Conservation (phyloP, 768 basidiomycete species). For the Candolleomyces efflorescens region DNA sequence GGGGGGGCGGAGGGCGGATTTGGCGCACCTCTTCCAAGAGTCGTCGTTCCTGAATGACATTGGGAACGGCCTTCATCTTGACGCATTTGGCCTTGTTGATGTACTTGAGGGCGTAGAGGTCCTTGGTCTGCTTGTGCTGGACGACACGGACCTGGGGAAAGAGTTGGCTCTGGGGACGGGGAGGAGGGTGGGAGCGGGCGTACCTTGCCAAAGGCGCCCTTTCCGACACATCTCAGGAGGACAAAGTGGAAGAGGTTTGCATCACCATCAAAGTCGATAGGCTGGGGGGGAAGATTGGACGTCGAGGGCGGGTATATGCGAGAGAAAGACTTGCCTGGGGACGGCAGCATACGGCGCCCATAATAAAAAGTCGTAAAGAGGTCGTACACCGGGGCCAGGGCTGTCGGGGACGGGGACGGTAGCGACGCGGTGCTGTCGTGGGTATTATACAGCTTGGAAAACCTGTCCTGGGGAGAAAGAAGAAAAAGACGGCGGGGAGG, state of each 20-base stretch:
- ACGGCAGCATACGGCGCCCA: slow-evolving; percentile 87
- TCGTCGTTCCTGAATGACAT: slow-evolving; percentile 94
- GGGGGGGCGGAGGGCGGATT: slow-evolving; percentile 1
- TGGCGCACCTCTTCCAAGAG: slow-evolving; percentile 84
- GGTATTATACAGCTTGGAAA: too few species aligned
- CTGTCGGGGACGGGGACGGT: neutral
- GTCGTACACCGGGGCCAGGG: slow-evolving; percentile 11
- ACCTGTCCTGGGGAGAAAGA: too few species aligned
- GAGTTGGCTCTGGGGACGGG: slow-evolving; percentile 9
- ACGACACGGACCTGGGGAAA: slow-evolving; percentile 87
- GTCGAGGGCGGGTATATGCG: slow-evolving; percentile 1
- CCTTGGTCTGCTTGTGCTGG: slow-evolving; percentile 97
- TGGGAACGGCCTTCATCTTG: slow-evolving; percentile 97
- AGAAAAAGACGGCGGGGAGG: too few species aligned
- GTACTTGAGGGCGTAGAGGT: slow-evolving; percentile 96
- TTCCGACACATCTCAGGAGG: slow-evolving; percentile 93
- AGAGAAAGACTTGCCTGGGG: slow-evolving; percentile 51
- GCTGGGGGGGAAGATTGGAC: slow-evolving; percentile 38
- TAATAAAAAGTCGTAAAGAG: slow-evolving; percentile 29
- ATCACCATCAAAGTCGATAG: slow-evolving; percentile 93
- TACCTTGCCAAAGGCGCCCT: slow-evolving; percentile 98
- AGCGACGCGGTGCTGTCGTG: too few species aligned
- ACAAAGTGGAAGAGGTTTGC: slow-evolving; percentile 97
- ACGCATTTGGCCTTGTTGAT: slow-evolving; percentile 98
- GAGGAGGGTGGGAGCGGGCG: slow-evolving; percentile 14